These are phyloP conservation scores for Leccinum pallidistipes DNA, from an alignment of 1,284 basidiomycete genomes.

Conservation along the genomic window DNA sequence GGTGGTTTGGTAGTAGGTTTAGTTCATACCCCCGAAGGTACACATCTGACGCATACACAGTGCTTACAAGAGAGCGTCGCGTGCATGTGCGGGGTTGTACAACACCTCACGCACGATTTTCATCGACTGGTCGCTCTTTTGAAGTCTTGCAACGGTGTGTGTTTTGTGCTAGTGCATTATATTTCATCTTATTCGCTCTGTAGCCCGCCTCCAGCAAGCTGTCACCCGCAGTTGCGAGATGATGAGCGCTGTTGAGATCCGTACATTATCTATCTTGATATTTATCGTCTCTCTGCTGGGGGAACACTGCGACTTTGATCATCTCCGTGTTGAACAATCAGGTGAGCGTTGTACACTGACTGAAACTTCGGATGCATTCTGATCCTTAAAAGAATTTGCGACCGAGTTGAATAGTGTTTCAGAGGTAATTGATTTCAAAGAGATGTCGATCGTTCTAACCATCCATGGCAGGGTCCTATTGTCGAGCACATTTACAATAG, in stretches of 20 bases:
- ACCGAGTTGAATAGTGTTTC: slow-evolving; percentile 62
- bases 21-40: not conserved
- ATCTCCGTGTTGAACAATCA: slow-evolving; percentile 57
- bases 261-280: slow-evolving; percentile 62
- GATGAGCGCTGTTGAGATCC: slow-evolving; percentile 39
- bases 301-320: slow-evolving; percentile 89
- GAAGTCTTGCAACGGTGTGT: slow-evolving; percentile 78
- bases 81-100: slow-evolving; percentile 86
- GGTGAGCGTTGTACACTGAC: slow-evolving; percentile 39
- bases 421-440: slow-evolving; percentile 39
- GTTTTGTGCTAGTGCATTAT: not conserved
- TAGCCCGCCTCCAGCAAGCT: slow-evolving; percentile 58
- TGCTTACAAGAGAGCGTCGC: slow-evolving; percentile 88
- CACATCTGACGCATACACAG: slow-evolving; percentile 37
- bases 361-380: not conserved
- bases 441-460: not conserved
- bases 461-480: slow-evolving; percentile 57
- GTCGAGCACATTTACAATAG: slow-evolving; percentile 80
- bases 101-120: slow-evolving; percentile 86
- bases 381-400: slow-evolving; percentile 44
- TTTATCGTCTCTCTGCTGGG: slow-evolving; percentile 84
- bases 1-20: slow-evolving; percentile 61
- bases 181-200: slow-evolving; percentile 6
- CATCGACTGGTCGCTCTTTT: slow-evolving; percentile 72
- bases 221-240: slow-evolving; percentile 39